Evolutionary conservation across 2,329 filamentous ascomycete species (phyloP).

Genomic region (Aspergillus fischeri): DNA sequence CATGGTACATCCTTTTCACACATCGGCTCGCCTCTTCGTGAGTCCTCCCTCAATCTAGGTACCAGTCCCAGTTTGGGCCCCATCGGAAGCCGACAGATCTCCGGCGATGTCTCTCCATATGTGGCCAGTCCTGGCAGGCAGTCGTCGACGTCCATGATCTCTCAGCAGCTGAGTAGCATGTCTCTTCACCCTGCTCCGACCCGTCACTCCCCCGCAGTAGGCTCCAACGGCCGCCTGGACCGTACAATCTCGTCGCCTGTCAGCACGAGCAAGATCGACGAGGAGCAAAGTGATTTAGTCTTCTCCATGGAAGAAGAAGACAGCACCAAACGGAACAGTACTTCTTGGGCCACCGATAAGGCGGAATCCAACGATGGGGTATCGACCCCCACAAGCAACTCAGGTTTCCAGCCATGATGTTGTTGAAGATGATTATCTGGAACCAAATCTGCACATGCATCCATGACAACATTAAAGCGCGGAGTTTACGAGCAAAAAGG

Average conservation of each 20-base stretch:
- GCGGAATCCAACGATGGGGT: constrained; percentile 26
- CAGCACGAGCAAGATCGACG: constrained; percentile 44
- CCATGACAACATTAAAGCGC: constrained; percentile 13
- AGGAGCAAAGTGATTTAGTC: constrained; percentile 45
- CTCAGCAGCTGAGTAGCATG: constrained; percentile 50
- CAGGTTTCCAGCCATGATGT: constrained; percentile 17
- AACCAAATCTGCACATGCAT: constrained; percentile 1
- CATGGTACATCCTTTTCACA: constrained; percentile 52
- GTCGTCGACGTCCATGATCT: constrained; percentile 58
- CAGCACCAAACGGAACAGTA: constrained; percentile 39
- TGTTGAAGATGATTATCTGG: background rate
- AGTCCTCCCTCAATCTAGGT: constrained; percentile 51
- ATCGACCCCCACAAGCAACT: constrained; percentile 15
- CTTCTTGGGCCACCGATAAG: constrained; percentile 33
- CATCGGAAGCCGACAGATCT: constrained; percentile 44
- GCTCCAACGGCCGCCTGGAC: constrained; percentile 36
- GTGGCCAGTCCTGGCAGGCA: constrained; percentile 54
- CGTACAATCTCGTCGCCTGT: constrained; percentile 45
- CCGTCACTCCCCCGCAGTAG: constrained; percentile 32
- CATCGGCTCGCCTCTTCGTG: constrained; percentile 63
- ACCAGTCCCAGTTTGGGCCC: constrained; percentile 50
- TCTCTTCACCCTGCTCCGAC: constrained; percentile 42
- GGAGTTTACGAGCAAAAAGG: constrained; percentile 15
- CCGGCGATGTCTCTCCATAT: constrained; percentile 48
- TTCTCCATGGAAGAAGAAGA: constrained; percentile 52